These are phyloP conservation scores for Fraxinus americana DNA, from an alignment of 257 asterid species.

Conservation along the genomic window DNA sequence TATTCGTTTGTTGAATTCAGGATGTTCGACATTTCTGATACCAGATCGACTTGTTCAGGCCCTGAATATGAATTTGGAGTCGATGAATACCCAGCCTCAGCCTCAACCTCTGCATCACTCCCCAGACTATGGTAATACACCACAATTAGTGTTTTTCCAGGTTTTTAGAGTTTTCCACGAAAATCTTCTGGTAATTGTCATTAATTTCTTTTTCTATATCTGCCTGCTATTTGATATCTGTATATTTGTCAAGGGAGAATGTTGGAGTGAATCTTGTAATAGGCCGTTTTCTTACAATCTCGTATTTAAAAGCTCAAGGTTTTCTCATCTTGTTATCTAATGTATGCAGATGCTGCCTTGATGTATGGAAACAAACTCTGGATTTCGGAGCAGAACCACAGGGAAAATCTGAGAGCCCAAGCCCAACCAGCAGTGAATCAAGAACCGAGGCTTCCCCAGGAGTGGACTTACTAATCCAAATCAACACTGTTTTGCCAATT, in stretches of 20 bases:
- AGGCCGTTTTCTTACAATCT: too few relatives aligned
- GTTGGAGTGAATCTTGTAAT: not conserved
- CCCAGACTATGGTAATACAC: constrained; percentile 37
- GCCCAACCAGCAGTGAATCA: constrained; percentile 28
- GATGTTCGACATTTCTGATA: constrained; percentile 51
- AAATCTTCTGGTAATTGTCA: not conserved
- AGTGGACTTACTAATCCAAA: constrained; percentile 65
- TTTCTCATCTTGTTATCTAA: not conserved
- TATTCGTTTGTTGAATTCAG: constrained; percentile 32
- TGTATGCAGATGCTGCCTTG: constrained; percentile 23
- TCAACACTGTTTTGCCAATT: not conserved
- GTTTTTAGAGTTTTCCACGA: not conserved
- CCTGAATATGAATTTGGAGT: constrained; percentile 54
- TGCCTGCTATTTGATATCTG: too few relatives aligned
- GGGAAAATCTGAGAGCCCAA: constrained; percentile 27
- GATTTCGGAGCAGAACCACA: constrained; percentile 31
- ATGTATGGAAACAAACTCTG: constrained; percentile 19
- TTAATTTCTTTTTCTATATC: not conserved
- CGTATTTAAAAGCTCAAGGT: not conserved
- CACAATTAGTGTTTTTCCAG: not conserved
- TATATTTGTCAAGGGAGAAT: not conserved
- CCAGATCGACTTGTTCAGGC: constrained; percentile 75
- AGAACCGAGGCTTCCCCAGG: constrained; percentile 67
- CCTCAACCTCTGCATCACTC: not conserved
- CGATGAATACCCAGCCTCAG: constrained; percentile 31